Percentiles rank a stretch among this genome's conserved stretches.
phyloP scores from a whole-genome alignment of 108 stramenopile genomes.

The Nannochloropsis salina region DNA sequence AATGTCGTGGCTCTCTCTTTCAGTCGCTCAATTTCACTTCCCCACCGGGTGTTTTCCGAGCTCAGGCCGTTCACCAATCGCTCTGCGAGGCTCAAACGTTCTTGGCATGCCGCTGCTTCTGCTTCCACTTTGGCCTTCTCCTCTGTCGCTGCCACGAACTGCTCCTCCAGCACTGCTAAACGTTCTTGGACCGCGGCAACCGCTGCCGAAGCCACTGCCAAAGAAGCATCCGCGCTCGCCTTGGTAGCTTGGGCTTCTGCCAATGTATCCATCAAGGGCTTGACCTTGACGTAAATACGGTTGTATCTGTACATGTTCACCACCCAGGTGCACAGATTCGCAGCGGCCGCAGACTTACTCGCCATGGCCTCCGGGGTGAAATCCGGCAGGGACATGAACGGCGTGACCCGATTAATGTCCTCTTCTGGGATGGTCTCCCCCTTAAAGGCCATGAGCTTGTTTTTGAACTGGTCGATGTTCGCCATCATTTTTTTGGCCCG shows the following conservation, averaged over 20 bases:
- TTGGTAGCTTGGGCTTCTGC: conserved; percentile 67
- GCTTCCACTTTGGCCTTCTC: conserved; percentile 76
- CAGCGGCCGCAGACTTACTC: conserved; percentile 74
- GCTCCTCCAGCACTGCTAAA: conserved; percentile 50
- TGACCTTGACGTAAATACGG: conserved; percentile 82
- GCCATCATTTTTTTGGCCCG: conserved; percentile 81
- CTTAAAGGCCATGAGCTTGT: conserved; percentile 62
- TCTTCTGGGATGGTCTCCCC: conserved; percentile 69
- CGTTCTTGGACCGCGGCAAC: conserved; percentile 64
- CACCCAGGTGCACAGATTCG: conserved; percentile 78
- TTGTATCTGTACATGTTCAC: conserved; percentile 76
- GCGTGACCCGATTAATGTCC: conserved; percentile 55
- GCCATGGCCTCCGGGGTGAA: conserved; percentile 72
- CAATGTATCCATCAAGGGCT: conserved; percentile 76
- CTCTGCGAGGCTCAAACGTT: conserved; percentile 67
- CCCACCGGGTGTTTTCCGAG: conserved; percentile 81
- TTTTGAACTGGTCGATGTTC: conserved; percentile 72
- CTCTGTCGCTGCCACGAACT: conserved; percentile 58
- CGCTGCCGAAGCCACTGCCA: conserved; percentile 58
- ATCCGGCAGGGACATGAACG: conserved; percentile 35
- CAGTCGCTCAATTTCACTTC: conserved; percentile 67
- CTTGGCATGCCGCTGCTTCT: conserved; percentile 63
- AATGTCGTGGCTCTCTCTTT: conserved; percentile 61
- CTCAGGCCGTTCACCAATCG: conserved; percentile 73
- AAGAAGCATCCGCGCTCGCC: conserved; percentile 55